A percentile compares a stretch with the other conserved stretches of the same genome.
phyloP scores from a whole-genome alignment of 305 asterid species.

The Ilex paraguariensis region DNA sequence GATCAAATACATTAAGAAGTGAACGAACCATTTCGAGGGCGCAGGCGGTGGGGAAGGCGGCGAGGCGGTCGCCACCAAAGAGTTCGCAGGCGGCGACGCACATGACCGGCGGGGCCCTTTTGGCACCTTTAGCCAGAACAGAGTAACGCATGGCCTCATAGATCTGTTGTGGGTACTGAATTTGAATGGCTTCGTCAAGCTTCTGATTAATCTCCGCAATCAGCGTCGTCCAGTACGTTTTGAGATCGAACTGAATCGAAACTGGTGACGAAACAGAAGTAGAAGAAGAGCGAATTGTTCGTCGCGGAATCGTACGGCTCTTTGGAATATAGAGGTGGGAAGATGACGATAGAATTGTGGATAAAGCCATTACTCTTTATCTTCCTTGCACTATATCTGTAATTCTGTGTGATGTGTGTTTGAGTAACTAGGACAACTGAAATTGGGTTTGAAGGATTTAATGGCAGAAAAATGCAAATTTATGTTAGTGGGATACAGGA shows the following conservation, averaged over 20 bases:
- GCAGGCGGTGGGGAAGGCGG: constrained; percentile 98
- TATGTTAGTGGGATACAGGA: no score
- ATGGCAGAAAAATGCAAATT: no score
- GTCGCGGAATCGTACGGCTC: constrained; percentile 28
- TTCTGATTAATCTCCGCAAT: constrained; percentile 74
- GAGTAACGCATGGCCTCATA: constrained; percentile 97
- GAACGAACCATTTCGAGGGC: constrained; percentile 86
- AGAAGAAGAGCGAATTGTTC: constrained; percentile 46
- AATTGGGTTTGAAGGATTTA: no score
- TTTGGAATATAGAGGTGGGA: constrained; percentile 30
- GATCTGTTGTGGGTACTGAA: constrained; percentile 85
- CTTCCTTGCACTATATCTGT: no score
- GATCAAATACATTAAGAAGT: background rate
- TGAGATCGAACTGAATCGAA: constrained; percentile 58
- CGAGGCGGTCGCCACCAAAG: constrained; percentile 74
- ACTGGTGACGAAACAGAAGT: constrained; percentile 20
- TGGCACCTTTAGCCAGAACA: constrained; percentile 75
- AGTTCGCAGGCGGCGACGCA: constrained; percentile 95
- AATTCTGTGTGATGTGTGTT: no score
- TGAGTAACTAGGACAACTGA: no score
- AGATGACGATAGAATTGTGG: constrained; percentile 29
- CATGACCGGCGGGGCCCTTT: constrained; percentile 94
- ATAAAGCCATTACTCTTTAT: constrained; percentile 32
- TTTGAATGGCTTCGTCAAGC: constrained; percentile 81
- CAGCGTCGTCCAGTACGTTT: constrained; percentile 79